Evolutionary conservation across 441 rosid genomes (phyloP), one percentile per base, ranked within the genome.

Genomic region (Corymbia citriodora): DNA sequence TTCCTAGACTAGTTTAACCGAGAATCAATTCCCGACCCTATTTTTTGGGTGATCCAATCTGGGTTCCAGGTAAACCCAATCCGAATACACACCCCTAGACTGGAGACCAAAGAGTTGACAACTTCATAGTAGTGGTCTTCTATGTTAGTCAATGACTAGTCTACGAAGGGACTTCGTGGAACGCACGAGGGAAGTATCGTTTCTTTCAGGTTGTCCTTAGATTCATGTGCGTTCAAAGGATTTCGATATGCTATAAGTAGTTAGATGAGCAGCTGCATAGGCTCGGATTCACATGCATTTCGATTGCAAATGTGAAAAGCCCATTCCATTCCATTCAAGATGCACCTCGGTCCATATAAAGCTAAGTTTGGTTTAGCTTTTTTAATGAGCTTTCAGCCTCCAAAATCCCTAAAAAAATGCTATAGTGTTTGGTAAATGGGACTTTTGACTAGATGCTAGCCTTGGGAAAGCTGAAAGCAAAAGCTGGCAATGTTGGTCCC

Each of bases 101-200:
- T 29, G 65, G 65, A 59, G 65, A 59, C 65, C 65, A 59, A 29
- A 59, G 0, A 59, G 13, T 59, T 14, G 65, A 59, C 7, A 6
- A 59, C n/a, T 12, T 29, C 65, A 0, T 14, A 0, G 14, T 25
- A 59, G 29, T 25, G n/a, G 14, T 25, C 0, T 59, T 2, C 65
- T 59, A 10, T 29, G 65, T 59, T 9, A 59, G 13, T 59, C 2
- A 59, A 23, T 27, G 63, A 59, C 63, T 23, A 59, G 63, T 59
- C 65, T 59, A 59, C 0, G 65, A 10, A 59, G n/a, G 65, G 65
- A 59, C 65, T 25, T 59, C 65, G 65, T 59, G 65, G 25, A 59
- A 59, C n/a, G n/a, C 65, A 25, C 10, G 65, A 14, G 6, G 63
- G 2, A 57, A 10, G 9, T 25, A 25, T 59, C 65, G 65, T 59